Conservation (phyloP, 139 green algal genomes). For the Chlamydomonas eustigma region DNA sequence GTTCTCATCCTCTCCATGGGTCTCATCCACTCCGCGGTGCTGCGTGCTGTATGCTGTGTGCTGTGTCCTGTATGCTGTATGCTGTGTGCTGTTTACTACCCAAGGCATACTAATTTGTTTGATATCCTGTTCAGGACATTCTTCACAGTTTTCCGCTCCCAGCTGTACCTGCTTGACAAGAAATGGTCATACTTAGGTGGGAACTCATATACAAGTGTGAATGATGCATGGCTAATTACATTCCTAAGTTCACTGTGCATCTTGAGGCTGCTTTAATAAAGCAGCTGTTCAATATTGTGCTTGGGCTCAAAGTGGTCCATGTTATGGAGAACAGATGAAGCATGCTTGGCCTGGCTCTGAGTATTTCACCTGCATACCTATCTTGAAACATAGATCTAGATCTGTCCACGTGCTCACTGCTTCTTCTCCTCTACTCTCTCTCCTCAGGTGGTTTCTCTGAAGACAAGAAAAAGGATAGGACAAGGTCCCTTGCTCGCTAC, state of each 20-base stretch:
- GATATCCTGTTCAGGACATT: conserved; percentile 44
- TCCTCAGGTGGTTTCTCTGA: conserved; percentile 53
- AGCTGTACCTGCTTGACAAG: conserved; percentile 76
- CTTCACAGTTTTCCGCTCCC: conserved; percentile 62
- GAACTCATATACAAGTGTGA: no score
- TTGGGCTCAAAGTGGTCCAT: no score
- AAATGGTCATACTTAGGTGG: conserved; percentile 71
- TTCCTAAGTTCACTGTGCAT: no score
- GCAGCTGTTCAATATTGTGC: no score
- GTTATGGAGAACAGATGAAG: no score
- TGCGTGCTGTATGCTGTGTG: no score
- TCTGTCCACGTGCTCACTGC: background rate
- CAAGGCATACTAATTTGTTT: background rate
- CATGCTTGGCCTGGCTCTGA: no score
- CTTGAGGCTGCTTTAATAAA: no score
- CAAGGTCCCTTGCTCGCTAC: conserved; percentile 49
- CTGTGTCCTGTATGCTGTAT: background rate
- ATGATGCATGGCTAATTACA: no score
- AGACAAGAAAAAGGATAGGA: conserved; percentile 44
- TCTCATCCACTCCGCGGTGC: no score
- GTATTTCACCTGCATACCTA: conserved; percentile 38
- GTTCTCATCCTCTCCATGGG: no score
- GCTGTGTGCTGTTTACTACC: background rate
- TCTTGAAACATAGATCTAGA: conserved; percentile 16
- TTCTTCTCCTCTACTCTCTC: background rate